Conservation (phyloP, 176 grass and related monocot genomes). For the Carex scoparia region DNA sequence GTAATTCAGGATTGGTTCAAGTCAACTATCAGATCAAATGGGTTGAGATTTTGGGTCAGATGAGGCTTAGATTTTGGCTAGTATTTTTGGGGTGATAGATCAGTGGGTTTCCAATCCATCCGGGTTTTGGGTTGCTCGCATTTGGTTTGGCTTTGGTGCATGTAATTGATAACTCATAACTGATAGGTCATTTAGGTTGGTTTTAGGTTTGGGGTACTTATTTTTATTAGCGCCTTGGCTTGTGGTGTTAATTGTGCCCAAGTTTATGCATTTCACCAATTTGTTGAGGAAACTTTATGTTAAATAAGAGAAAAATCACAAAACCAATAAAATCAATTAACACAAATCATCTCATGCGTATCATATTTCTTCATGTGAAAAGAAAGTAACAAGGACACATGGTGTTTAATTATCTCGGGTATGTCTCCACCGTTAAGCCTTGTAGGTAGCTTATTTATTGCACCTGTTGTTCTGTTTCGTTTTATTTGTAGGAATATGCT, state of each 20-base stretch:
- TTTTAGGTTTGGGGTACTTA: neutral
- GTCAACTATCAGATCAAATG: neutral
- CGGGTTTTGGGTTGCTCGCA: neutral
- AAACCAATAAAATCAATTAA: neutral
- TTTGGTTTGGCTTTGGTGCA: neutral
- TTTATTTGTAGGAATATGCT: constrained; percentile 80
- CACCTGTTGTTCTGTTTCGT: neutral
- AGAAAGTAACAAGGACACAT: neutral
- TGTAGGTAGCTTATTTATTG: neutral
- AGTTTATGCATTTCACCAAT: neutral
- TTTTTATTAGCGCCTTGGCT: neutral
- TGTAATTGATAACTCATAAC: neutral
- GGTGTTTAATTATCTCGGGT: neutral
- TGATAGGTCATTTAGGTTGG: neutral
- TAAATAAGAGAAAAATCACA: neutral
- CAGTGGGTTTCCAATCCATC: neutral
- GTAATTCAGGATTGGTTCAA: neutral
- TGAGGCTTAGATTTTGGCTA: neutral
- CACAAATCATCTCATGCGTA: neutral
- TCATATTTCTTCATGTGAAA: neutral
- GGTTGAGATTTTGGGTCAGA: neutral
- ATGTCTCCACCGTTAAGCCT: neutral
- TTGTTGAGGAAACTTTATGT: neutral
- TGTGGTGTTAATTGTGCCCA: neutral
- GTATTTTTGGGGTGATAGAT: neutral